A percentile compares a stretch with the other conserved stretches of the same genome.
Evolutionary conservation across 306 rosid species (phyloP).

Genomic region (Begonia peltatifolia): DNA sequence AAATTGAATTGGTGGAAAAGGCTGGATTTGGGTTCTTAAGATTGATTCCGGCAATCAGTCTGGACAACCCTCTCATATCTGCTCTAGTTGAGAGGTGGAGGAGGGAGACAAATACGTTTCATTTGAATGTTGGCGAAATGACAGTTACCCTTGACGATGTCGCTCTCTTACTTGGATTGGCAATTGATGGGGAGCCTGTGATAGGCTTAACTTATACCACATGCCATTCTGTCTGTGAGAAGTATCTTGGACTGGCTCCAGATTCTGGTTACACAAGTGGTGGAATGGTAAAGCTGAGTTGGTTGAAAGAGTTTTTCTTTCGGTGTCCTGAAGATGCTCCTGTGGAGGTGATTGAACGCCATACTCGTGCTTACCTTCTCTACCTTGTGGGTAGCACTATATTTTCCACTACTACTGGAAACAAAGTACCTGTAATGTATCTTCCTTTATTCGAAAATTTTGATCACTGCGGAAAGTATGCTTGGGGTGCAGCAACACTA

Average conservation of each 20-base stretch:
- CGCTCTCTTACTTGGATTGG: conserved; percentile 77
- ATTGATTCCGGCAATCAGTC: conserved; percentile 91
- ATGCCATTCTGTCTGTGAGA: conserved; percentile 74
- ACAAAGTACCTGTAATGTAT: conserved; percentile 99
- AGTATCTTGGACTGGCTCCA: conserved; percentile 66
- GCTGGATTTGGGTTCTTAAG: conserved; percentile 89
- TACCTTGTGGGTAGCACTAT: conserved; percentile 97
- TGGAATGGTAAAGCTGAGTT: conserved; percentile 98
- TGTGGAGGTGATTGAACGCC: conserved; percentile 52
- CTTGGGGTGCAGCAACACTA: conserved; percentile 94
- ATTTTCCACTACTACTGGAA: conserved; percentile 96
- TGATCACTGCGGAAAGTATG: conserved; percentile 65
- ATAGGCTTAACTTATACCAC: conserved; percentile 83
- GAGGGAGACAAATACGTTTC: conserved; percentile 96
- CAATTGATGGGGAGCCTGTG: conserved; percentile 93
- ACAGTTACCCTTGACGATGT: conserved; percentile 87
- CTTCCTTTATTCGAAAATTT: conserved; percentile 90
- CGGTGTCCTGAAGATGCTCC: conserved; percentile 80
- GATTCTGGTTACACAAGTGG: conserved; percentile 92
- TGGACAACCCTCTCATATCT: conserved; percentile 94
- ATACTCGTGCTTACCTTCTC: conserved; percentile 95
- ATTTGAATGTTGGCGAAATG: conserved; percentile 95
- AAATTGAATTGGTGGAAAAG: conserved; percentile 65
- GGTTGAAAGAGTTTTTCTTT: conserved; percentile 91
- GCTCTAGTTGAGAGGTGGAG: conserved; percentile 99